Evolutionary conservation across 495 filamentous ascomycete genomes (phyloP), one percentile per base, ranked within the genome.

Genomic region (Tuber microsphaerosporum): DNA sequence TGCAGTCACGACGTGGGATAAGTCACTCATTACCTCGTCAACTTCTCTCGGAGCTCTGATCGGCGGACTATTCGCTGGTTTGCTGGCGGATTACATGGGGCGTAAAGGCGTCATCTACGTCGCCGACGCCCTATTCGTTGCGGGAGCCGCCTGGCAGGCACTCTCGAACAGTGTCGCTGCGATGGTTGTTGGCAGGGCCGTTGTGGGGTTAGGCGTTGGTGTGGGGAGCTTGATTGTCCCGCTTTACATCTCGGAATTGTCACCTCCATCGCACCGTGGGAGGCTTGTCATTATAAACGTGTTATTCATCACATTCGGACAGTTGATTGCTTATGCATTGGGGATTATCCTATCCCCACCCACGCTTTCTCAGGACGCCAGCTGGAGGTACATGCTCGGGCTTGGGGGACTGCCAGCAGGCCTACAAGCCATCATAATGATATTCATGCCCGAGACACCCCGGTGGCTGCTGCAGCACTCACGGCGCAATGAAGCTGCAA

Each of bases 331-430:
- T 10, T 97, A 97, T 92, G 56, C 93, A 89, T 2, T 96, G 89
- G 90, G 82, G 86, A 14, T 91, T 87, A 65, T 88, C 86, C 26
- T 82, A 26, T 81, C 79, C 6, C 79, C 79, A 0, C 79, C 79
- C 20, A 81, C 74, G 5, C 72, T 89, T 72, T 85, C 86, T n/a
- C 85, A 87, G 74, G 81, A 84, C 51, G 88, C 88, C 20, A 83
- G 84, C 34, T 97, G 94, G 94, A 85, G 94, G 74, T 96, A 91
- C 90, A 92, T 96, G 87, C 93, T 97, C 1, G 94, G 94, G 0
- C 84, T 97, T 16, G 94, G 94, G 3, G 92, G 91, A 41, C 73
- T 90, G 71, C 94, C 94, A 0, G 94, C 93, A 10, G 84, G 88
- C 5, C 74, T 93, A 12, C 94, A 97, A 82, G 87, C 89, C 48